Evolutionary conservation across 345 rosid genomes (phyloP), one percentile per base, ranked within the genome.

Genomic region (Populus nigra): DNA sequence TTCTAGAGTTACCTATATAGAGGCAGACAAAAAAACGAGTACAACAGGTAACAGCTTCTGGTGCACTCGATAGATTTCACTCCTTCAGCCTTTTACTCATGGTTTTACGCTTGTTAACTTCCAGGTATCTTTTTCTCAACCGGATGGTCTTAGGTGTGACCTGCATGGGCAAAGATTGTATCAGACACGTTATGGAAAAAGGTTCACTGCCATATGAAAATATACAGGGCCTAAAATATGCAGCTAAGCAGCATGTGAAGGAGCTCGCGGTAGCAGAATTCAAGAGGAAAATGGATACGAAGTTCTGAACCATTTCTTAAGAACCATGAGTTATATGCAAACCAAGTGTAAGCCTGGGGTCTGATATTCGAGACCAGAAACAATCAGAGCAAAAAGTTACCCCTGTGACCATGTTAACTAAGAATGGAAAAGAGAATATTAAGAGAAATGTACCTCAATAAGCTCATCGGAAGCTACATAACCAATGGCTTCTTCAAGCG

Each of bases 401-500:
- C 50, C 50, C 17, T 45, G 16, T 20, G 29, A 72, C 5, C 50
- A 15, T 47, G 16, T 20, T 35, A 72, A 61, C n/a, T 53, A 53
- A n/a, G 49, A 75, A 11, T 8, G 29, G 61, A 59, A 47, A 20
- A 2, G 39, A 49, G 18, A 29, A 36, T 39, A 22, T 20, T 16
- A 4, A 50, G n/a, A 20, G 59, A 20, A 71, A 79, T 72, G 73
- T 85, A 91, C 99, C 93, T 96, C 99, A 69, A 96, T 96, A 78
- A 93, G 96, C 84, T 93, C 99, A 86, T 93, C 99, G 18, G 97
- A 85, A 53, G 94, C 99, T 36, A 96, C 98, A 79, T 96, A 96
- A 35, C 99, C 98, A 49, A 93, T 92, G 76, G 97, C 98, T 86
- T 96, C 98, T 88, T 96, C 99, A 39, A 93, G 94, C 47, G 93